phyloP scores from a whole-genome alignment of 1,139 yeast genomes.

The Yamadazyma kanchanaburiensis region DNA sequence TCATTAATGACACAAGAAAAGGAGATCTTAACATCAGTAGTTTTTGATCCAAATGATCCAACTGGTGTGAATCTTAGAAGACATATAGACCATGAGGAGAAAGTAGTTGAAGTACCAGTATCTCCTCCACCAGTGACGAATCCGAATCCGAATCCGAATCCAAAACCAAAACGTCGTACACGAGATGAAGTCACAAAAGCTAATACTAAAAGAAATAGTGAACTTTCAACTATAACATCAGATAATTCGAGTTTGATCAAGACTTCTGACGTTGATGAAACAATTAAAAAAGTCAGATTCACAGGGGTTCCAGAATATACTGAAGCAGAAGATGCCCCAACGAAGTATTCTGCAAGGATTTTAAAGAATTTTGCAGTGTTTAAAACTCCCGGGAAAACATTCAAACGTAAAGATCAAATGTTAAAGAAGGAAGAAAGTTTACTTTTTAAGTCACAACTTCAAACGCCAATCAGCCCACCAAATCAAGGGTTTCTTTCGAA shows the following conservation, averaged over 20 bases:
- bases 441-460: slow-evolving; percentile 39
- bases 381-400: slow-evolving; percentile 23
- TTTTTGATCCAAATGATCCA: slow-evolving; percentile 42
- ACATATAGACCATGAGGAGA: slow-evolving; percentile 15
- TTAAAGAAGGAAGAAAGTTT: slow-evolving; percentile 52
- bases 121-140: slow-evolving; percentile 1
- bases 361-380: slow-evolving; percentile 45
- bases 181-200: slow-evolving; percentile 32
- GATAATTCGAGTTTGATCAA: slow-evolving; percentile 5
- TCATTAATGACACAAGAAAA: slow-evolving; percentile 37
- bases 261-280: slow-evolving; percentile 2
- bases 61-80: slow-evolving; percentile 21
- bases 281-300: slow-evolving; percentile 45
- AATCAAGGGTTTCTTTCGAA: slow-evolving; percentile 4
- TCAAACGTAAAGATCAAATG: slow-evolving; percentile 40
- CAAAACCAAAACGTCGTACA: slow-evolving; percentile 12
- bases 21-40: slow-evolving; percentile 33
- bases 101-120: slow-evolving; percentile 2
- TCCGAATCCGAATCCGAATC: background rate
- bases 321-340: slow-evolving; percentile 56
- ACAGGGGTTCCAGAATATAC: slow-evolving; percentile 50
- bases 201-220: slow-evolving; percentile 32
- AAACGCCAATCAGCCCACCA: slow-evolving; percentile 7
- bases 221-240: slow-evolving; percentile 11
- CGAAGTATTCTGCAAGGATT: slow-evolving; percentile 44